Evolutionary conservation across 1,284 basidiomycete genomes (phyloP), one percentile per base, ranked within the genome.

Genomic region (Ustilago tritici): DNA sequence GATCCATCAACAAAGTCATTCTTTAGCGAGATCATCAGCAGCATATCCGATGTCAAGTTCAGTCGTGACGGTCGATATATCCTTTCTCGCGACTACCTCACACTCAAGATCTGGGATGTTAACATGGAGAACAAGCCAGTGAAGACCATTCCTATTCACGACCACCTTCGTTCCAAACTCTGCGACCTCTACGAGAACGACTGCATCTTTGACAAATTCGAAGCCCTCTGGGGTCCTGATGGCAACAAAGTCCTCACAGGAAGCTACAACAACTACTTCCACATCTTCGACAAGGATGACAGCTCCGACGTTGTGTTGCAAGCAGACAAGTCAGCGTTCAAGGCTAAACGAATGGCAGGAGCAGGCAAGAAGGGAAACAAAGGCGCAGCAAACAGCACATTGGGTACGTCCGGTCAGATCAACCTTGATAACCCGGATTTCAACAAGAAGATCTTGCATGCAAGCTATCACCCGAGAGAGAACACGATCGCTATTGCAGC

Each of bases 21-120:
- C 90, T 99, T 99, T 88, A 97, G 95, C n/a, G 97, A 99, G 88
- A 99, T 99, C 85, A 99, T 99, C 79, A 98, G 95, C 8, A 98
- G 96, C 59, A 98, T 99, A 85, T 98, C 97, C 52, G 97, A 99
- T 87, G 96, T 99, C 88, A 98, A 98, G 88, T 99, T 99, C 89
- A 96, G 94, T 76, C 92, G 92, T 68, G 97, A 99, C 83, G 97
- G 97, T 1, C 92, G 95, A 70, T 98, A 98, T 88, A 97, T 99
- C 81, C 90, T 99, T 53, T 94, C 95, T 64, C 91, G 97, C 76
- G 97, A 99, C 88, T 99, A 99, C 87, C 89, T 99, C 43, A 97
- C 95, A 56, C 89, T 99, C 82, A 98, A 98, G 90, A 96, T 99
- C 84, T 99, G 97, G 97, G 97, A 99, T 87, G 91, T 99, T 87